Conservation (phyloP, 306 rosid species). For the Castanospermum australe region DNA sequence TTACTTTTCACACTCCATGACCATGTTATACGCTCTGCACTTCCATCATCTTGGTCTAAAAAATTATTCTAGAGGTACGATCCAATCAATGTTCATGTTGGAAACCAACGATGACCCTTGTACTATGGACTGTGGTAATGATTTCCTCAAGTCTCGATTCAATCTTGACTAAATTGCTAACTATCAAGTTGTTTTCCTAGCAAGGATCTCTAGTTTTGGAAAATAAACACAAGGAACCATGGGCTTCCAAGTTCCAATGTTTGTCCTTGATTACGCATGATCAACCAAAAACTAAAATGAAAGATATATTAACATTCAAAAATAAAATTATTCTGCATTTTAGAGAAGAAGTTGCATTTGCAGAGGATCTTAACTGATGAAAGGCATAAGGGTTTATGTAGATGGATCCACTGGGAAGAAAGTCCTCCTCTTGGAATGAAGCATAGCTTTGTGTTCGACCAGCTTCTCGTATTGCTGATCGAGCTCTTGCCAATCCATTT, state of each 20-base stretch:
- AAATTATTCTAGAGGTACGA: background rate
- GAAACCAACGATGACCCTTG: background rate
- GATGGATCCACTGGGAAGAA: slow-evolving; percentile 45
- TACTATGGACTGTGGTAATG: no score
- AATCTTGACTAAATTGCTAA: background rate
- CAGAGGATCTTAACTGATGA: slow-evolving; percentile 49
- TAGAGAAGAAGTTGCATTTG: background rate
- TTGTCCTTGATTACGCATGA: background rate
- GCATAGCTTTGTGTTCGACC: slow-evolving; percentile 25
- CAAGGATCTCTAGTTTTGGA: background rate
- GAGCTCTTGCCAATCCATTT: slow-evolving; percentile 42
- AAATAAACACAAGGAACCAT: background rate
- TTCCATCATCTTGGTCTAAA: background rate
- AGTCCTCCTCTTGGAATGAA: slow-evolving; percentile 23
- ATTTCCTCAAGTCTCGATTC: background rate
- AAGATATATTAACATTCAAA: background rate
- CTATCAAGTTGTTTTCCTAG: background rate
- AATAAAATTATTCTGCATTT: no score
- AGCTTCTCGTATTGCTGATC: slow-evolving; percentile 47
- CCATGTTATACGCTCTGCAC: background rate
- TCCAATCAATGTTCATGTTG: background rate
- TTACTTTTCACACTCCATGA: background rate
- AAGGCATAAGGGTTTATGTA: slow-evolving; percentile 53
- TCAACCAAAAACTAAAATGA: no score
- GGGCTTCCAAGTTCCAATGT: background rate